Conservation (phyloP, 768 basidiomycete genomes). For the Suillus variegatus region DNA sequence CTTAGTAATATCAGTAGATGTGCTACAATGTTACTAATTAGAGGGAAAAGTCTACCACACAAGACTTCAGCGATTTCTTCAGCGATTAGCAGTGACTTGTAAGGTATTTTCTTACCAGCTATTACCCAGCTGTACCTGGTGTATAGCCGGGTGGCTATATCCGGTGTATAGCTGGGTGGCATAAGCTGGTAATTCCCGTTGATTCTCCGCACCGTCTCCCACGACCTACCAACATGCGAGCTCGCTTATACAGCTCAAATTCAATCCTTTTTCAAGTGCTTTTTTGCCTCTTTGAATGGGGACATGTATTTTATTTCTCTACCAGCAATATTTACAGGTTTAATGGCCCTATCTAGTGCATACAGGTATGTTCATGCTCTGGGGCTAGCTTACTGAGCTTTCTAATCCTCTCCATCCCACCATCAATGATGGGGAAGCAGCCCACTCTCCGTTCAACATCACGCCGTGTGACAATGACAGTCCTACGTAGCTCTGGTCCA, state of each 20-base stretch:
- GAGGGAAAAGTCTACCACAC: background rate
- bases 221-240: background rate
- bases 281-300: background rate
- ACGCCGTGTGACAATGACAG: background rate
- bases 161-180: background rate
- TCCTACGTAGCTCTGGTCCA: background rate
- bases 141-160: no score
- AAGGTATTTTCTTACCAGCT: no score
- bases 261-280: background rate
- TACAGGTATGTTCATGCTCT: background rate
- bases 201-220: background rate
- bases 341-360: background rate
- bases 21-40: background rate
- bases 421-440: background rate
- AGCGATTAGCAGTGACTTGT: background rate
- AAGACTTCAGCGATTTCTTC: background rate
- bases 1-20: no score
- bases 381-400: background rate
- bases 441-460: background rate
- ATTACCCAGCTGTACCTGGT: no score
- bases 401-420: background rate
- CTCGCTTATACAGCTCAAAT: background rate
- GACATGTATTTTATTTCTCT: background rate
- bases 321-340: background rate
- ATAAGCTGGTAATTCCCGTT: background rate